Evolutionary conservation across 805 yeast species (phyloP), one percentile per base, ranked within the genome.

Genomic region (Tanozyma kutaoensis): DNA sequence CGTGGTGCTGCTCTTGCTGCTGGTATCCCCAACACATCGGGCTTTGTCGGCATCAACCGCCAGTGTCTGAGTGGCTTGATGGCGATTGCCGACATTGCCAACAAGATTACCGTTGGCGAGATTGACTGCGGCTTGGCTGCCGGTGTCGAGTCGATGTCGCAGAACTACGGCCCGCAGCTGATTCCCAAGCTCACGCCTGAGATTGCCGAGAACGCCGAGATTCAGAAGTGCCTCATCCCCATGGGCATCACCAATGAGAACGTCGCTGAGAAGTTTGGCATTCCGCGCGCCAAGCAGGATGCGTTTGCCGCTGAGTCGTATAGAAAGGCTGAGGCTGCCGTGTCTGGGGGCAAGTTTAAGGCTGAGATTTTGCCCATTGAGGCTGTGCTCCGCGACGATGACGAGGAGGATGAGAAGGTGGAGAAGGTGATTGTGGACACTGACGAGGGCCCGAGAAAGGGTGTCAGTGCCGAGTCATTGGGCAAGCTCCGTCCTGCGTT

Each of bases 171-270:
- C n/a, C 79, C 91, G 14, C 68, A 69, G 39, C 72, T 88, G 22
- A 57, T 76, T 32, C 77, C 84, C 28, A 50, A 52, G 45, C 42
- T 57, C 19, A 58, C 53, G 38, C 25, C 37, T 10, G 53, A 42
- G 28, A 43, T 57, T 36, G 46, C 42, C 31, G 61, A 57, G 14
- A 34, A 58, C 37, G 38, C 46, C 14, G 58, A 55, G 40, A 48
- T 59, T 54, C 61, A 61, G 35, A 75, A 75, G 52, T 88, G 96
- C 57, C 58, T 78, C 52, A 72, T 88, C 36, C 97, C 97, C 38
- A 88, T 88, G 97, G 97, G 97, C 24, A 75, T 76, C 44, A 88
- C 97, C 28, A 80, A 84, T 47, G 97, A 88, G 60, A 88, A 88
- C 51, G 80, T 88, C 30, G 86, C 93, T 16, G 52, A 55, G 23